Evolutionary conservation across 805 yeast genomes (phyloP).

Genomic region (Kazachstania taianensis): DNA sequence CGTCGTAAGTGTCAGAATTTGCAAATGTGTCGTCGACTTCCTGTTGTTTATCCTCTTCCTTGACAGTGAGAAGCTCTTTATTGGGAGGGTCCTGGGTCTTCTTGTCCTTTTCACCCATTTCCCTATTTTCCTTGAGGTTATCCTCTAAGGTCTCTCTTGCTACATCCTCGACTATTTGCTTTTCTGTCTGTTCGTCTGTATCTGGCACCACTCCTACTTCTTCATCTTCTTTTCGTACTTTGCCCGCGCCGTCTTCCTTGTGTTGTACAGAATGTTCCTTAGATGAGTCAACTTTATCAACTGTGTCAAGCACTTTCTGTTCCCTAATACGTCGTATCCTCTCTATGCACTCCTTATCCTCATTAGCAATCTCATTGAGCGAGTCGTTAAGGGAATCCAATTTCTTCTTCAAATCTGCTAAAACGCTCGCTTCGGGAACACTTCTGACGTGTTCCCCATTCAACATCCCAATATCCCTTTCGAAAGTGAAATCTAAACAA

Average conservation of each 20-base stretch:
- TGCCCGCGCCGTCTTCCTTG: not conserved
- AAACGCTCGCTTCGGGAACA: slow-evolving; percentile 31
- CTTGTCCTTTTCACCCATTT: not conserved
- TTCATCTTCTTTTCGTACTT: not conserved
- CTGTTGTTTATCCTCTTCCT: not conserved
- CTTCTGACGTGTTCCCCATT: slow-evolving; percentile 48
- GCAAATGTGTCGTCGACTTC: not conserved
- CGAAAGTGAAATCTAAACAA: slow-evolving; percentile 45
- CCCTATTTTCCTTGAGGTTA: not conserved
- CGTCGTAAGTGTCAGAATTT: not conserved
- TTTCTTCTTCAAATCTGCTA: slow-evolving; percentile 35
- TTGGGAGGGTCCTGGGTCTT: not conserved
- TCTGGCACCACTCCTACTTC: not conserved
- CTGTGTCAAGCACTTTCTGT: slow-evolving; percentile 1
- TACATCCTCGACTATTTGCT: not conserved
- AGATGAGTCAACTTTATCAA: slow-evolving; percentile 6
- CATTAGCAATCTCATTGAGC: slow-evolving; percentile 15
- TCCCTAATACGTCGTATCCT: slow-evolving; percentile 12
- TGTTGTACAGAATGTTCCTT: slow-evolving; percentile 8
- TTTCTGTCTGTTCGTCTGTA: not conserved
- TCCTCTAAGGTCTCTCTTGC: not conserved
- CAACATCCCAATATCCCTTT: slow-evolving; percentile 47
- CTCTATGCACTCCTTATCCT: slow-evolving; percentile 17
- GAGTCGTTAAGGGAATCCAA: slow-evolving; percentile 22
- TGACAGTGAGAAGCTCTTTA: not conserved